Evolutionary conservation across 2,329 filamentous ascomycete genomes (phyloP).

Genomic region (Phoma sp.): DNA sequence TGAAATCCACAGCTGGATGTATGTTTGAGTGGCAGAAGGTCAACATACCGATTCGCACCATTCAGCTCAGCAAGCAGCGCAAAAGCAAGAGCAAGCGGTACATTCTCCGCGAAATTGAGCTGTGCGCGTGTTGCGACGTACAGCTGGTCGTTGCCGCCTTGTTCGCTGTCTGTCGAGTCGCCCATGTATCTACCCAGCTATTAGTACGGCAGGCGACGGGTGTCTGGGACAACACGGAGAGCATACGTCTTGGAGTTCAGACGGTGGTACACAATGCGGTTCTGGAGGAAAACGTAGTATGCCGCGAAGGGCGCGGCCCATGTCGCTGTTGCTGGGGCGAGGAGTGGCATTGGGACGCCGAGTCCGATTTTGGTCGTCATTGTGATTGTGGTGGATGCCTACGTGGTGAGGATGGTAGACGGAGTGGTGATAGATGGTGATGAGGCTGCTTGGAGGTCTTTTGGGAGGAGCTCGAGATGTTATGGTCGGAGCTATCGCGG

Average conservation of each 20-base stretch:
- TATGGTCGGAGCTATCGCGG: slow-evolving; percentile 4
- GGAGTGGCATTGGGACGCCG: slow-evolving; percentile 40
- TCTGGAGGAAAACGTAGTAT: slow-evolving; percentile 53
- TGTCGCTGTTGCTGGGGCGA: slow-evolving; percentile 49
- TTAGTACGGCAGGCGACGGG: neutral
- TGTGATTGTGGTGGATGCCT: slow-evolving; percentile 10
- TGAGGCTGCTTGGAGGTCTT: neutral
- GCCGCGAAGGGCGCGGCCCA: slow-evolving; percentile 52
- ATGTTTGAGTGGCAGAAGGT: no score
- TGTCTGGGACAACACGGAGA: neutral
- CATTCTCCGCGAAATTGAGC: slow-evolving; percentile 55
- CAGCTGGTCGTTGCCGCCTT: slow-evolving; percentile 39
- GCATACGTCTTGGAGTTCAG: slow-evolving; percentile 35
- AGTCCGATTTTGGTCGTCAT: slow-evolving; percentile 45
- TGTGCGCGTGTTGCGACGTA: slow-evolving; percentile 49
- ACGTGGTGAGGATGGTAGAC: neutral
- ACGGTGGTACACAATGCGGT: slow-evolving; percentile 49
- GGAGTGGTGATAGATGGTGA: neutral
- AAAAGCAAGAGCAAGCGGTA: slow-evolving; percentile 51
- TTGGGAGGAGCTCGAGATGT: neutral
- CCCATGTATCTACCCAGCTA: slow-evolving; percentile 29
- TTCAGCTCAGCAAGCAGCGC: slow-evolving; percentile 55
- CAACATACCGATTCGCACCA: slow-evolving; percentile 46
- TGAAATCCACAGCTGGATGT: no score
- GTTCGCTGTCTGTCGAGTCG: slow-evolving; percentile 24